Evolutionary conservation across 371 early-diverging fungal genomes (phyloP).

Genomic region (Apophysomyces trapeziformis): DNA sequence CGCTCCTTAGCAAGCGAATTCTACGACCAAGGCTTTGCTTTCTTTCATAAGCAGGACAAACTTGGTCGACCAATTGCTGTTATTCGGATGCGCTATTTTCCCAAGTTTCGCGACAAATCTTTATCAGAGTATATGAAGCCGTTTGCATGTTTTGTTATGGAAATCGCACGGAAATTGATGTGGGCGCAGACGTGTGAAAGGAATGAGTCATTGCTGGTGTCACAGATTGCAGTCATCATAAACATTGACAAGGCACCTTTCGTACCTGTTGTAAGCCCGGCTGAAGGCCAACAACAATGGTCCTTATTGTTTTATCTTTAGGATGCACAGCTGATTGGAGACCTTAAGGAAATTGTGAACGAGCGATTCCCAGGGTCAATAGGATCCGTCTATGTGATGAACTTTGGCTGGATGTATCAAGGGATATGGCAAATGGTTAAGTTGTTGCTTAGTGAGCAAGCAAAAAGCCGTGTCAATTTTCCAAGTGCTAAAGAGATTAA

Average conservation of each 20-base stretch:
- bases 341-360: constrained; percentile 34
- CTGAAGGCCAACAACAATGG: neutral
- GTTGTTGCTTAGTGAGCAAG: constrained; percentile 39
- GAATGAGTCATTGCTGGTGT: constrained; percentile 25
- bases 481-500: constrained; percentile 32
- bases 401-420: constrained; percentile 56
- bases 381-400: constrained; percentile 43
- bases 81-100: constrained; percentile 49
- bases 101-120: constrained; percentile 37
- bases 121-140: constrained; percentile 37
- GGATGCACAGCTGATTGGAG: constrained; percentile 40
- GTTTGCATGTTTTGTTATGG: constrained; percentile 50
- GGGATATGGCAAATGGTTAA: constrained; percentile 51
- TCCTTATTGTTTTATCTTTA: constrained; percentile 14
- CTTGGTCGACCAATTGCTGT: constrained; percentile 49
- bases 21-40: constrained; percentile 40
- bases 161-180: constrained; percentile 43
- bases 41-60: constrained; percentile 48
- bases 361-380: constrained; percentile 39
- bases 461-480: constrained; percentile 40
- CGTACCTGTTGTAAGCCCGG: constrained; percentile 37
- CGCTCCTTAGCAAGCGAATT: constrained; percentile 36
- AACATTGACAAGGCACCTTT: constrained; percentile 47
- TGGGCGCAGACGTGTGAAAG: constrained; percentile 29
- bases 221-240: constrained; percentile 41